phyloP scores from a whole-genome alignment of 768 basidiomycete genomes.

The Tylopilus balloui region DNA sequence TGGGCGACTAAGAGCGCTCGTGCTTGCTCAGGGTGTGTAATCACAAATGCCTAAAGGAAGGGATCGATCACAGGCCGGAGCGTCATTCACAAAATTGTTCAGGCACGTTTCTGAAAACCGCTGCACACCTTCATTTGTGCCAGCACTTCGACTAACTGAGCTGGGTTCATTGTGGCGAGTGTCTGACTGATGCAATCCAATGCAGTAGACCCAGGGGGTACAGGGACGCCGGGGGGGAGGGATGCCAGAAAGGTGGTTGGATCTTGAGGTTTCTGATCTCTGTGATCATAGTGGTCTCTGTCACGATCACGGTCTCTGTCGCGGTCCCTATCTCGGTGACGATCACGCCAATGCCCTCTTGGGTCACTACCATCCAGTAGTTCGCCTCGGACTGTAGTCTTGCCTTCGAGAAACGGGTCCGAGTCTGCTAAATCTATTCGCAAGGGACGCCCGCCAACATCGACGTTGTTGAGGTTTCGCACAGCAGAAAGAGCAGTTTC shows the following conservation, averaged over 20 bases:
- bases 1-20: constrained; percentile 70
- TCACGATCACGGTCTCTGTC: constrained; percentile 53
- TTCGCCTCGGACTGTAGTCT: constrained; percentile 83
- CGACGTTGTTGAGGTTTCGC: constrained; percentile 89
- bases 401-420: constrained; percentile 86
- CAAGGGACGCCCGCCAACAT: constrained; percentile 87
- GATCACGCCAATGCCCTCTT: constrained; percentile 38
- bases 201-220: constrained; percentile 65
- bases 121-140: constrained; percentile 93
- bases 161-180: constrained; percentile 77
- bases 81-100: constrained; percentile 21
- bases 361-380: constrained; percentile 60
- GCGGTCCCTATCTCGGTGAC: constrained; percentile 48
- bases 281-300: constrained; percentile 31
- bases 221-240: constrained; percentile 72
- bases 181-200: constrained; percentile 84
- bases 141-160: constrained; percentile 86
- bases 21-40: constrained; percentile 88
- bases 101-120: constrained; percentile 17
- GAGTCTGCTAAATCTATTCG: constrained; percentile 94
- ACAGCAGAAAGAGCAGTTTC: constrained; percentile 95
- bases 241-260: constrained; percentile 53
- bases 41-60: constrained; percentile 79
- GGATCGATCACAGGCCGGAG: constrained; percentile 4
- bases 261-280: constrained; percentile 37